Evolutionary conservation across 352 stramenopile species (phyloP).

Genomic region (Albugo laibachii): DNA sequence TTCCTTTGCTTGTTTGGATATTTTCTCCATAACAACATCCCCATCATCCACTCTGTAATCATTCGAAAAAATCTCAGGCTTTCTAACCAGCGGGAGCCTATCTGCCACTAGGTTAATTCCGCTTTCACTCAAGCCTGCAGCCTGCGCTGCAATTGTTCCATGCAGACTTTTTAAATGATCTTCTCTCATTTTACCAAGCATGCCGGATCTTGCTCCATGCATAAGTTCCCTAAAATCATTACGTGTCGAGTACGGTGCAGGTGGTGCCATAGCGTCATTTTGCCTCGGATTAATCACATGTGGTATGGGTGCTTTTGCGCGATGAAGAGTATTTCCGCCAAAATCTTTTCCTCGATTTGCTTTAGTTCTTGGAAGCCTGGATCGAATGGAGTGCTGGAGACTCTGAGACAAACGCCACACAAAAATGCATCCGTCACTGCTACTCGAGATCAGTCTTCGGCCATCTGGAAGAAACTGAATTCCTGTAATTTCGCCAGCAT

Average conservation of each 20-base stretch:
- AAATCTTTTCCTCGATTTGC: no score
- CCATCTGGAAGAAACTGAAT: slow-evolving; percentile 78
- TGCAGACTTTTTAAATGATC: no score
- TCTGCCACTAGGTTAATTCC: no score
- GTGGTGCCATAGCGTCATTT: background rate
- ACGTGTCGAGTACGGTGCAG: background rate
- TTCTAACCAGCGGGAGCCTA: no score
- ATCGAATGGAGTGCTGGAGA: slow-evolving; percentile 47
- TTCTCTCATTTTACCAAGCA: no score
- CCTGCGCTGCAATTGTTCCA: no score
- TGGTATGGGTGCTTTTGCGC: background rate
- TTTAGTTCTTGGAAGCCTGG: slow-evolving; percentile 11
- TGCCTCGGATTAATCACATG: background rate
- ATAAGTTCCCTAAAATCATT: background rate
- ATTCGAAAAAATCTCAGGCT: no score
- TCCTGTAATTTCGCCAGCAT: slow-evolving; percentile 68
- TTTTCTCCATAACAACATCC: no score
- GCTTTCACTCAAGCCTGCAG: no score
- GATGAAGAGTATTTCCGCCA: background rate
- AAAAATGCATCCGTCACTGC: slow-evolving; percentile 74
- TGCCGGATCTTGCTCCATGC: background rate
- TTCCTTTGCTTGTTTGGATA: background rate
- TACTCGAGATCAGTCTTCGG: slow-evolving; percentile 56
- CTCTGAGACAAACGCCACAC: slow-evolving; percentile 71
- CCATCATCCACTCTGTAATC: no score